Evolutionary conservation across 306 rosid genomes (phyloP).

Genomic region (Mimosa bimucronata): DNA sequence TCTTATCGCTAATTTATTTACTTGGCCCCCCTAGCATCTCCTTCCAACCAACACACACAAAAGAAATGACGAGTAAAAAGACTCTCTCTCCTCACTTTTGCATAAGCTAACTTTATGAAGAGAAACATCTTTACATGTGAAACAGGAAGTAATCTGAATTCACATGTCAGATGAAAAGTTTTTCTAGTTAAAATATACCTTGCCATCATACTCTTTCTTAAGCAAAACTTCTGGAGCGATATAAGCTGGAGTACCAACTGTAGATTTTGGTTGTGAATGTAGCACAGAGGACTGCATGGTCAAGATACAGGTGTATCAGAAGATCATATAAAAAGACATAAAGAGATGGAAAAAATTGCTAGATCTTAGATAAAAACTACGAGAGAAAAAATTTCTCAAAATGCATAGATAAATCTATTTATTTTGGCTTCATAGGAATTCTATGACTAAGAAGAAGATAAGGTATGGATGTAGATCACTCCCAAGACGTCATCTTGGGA

Average conservation of each 20-base stretch:
- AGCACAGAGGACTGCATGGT: constrained; percentile 3
- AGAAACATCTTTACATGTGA: not conserved
- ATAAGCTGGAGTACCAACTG: not conserved
- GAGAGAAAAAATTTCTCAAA: not conserved
- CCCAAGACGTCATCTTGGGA: too few species aligned
- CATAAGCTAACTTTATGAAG: not conserved
- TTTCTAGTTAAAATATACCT: constrained; percentile 53
- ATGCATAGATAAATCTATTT: not conserved
- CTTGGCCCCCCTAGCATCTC: not conserved
- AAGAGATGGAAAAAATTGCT: constrained; percentile 7
- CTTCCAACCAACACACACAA: not conserved
- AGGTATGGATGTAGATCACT: not conserved
- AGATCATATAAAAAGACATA: not conserved
- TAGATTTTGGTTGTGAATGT: constrained; percentile 6
- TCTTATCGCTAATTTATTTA: not conserved
- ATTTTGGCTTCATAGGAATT: not conserved
- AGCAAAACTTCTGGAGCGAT: not conserved
- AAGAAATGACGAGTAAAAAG: not conserved
- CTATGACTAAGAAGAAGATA: not conserved
- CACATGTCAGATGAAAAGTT: not conserved
- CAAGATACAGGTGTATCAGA: not conserved
- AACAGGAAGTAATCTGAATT: not conserved
- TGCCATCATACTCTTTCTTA: constrained; percentile 19
- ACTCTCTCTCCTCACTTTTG: not conserved
- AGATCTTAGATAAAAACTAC: constrained; percentile 28